Conservation (phyloP, 768 basidiomycete species). For the Tylopilus cervinicoccineus region DNA sequence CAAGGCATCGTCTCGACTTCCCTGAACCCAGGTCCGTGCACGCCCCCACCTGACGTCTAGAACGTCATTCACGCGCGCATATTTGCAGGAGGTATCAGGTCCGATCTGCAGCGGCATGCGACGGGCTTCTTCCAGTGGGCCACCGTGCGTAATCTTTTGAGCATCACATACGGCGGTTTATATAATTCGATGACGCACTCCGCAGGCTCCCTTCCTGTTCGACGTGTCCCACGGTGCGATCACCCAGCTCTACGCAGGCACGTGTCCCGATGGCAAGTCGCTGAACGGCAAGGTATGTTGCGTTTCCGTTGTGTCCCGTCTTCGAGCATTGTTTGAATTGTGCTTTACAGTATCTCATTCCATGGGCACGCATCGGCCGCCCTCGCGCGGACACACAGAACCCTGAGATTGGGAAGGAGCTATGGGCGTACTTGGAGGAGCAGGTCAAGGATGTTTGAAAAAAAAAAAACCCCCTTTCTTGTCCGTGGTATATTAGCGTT, state of each 20-base stretch:
- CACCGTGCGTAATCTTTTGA: constrained; percentile 6
- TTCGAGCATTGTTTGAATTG: not conserved
- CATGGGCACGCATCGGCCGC: constrained; percentile 41
- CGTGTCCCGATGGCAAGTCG: constrained; percentile 35
- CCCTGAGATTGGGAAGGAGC: constrained; percentile 29
- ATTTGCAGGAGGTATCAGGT: constrained; percentile 11
- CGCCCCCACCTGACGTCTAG: too few relatives aligned
- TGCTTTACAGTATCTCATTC: constrained; percentile 39
- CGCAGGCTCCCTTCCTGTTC: constrained; percentile 20
- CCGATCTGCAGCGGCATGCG: constrained; percentile 22
- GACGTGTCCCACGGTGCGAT: constrained; percentile 40
- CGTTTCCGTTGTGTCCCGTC: not conserved
- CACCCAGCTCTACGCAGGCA: constrained; percentile 50
- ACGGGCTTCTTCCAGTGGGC: not conserved
- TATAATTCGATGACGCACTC: not conserved
- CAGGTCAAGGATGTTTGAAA: constrained; percentile 33
- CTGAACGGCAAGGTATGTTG: constrained; percentile 43
- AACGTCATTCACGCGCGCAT: not conserved
- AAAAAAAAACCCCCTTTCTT: too few relatives aligned
- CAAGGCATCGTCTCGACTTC: constrained; percentile 43
- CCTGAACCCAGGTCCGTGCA: too few relatives aligned
- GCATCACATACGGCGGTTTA: not conserved
- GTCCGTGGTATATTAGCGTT: too few relatives aligned
- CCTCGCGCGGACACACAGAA: constrained; percentile 32
- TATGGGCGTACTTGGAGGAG: constrained; percentile 48